Percentiles rank a stretch among this genome's conserved stretches.
phyloP scores from a whole-genome alignment of 305 asterid species.

The Fraxinus dipetala region DNA sequence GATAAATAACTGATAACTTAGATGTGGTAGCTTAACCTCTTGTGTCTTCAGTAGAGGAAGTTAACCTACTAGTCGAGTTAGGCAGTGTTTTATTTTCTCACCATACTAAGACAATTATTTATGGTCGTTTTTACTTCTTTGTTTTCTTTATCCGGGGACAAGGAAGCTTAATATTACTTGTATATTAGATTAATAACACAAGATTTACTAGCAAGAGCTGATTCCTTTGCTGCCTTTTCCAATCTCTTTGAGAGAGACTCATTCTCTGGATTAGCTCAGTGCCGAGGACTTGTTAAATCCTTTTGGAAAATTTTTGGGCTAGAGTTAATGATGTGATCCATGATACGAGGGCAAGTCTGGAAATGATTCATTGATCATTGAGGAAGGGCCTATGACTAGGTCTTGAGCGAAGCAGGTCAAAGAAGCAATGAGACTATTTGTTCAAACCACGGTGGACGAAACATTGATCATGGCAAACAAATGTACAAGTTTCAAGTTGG shows the following conservation, averaged over 20 bases:
- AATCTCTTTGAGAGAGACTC: background rate
- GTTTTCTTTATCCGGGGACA: background rate
- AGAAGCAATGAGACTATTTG: too few relatives aligned
- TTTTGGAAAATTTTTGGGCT: background rate
- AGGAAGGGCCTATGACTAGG: too few relatives aligned
- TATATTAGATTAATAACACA: background rate
- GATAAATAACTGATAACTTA: too few relatives aligned
- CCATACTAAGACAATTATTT: background rate
- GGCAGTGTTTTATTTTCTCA: background rate
- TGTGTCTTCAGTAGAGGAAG: background rate
- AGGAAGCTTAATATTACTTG: background rate
- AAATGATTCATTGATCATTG: too few relatives aligned
- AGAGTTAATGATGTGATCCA: too few relatives aligned
- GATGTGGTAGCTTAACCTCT: background rate
- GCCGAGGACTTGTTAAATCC: background rate
- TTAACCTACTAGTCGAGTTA: background rate
- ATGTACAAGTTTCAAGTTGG: too few relatives aligned
- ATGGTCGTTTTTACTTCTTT: background rate
- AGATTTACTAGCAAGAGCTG: background rate
- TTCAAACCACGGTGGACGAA: too few relatives aligned
- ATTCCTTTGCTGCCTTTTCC: background rate
- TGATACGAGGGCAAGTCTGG: too few relatives aligned
- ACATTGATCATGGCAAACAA: too few relatives aligned
- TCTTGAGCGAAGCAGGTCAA: too few relatives aligned
- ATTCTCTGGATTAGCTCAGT: background rate